Base-by-base conservation (phyloP, 257 asterid species). In the Penstemon eatonii region DNA sequence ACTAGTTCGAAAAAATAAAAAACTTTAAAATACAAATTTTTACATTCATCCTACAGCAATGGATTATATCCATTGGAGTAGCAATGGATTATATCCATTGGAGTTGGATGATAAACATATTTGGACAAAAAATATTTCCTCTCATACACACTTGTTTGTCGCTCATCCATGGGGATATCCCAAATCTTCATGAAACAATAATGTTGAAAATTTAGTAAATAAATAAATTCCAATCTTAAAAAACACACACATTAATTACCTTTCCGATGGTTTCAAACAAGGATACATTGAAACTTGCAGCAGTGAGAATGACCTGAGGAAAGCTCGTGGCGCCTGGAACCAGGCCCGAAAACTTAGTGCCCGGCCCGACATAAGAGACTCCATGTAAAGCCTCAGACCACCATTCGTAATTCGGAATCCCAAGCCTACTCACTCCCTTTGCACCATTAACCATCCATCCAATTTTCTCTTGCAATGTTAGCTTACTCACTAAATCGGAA, bases 331-430 rank as follows among this genome's bases (percentile, higher is more conserved):
- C 95, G 6, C 84, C 87, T 1, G 95, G 95, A n/a, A 87, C 84
- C 4, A 71, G 52, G 70, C 71, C 42, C 19, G 80, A 7, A 9
- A 89, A 89, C 69, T 52, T 67, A 45, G 83, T 69, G 0, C 96
- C 96, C 1, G 87, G 89, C 9, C 96, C 96, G 43, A 65, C 63
- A 18, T 72, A 63, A 0, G 96, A 83, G 3, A 89, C 84, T 5
- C 96, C 96, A 56, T 89, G 96, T 60, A 89, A 65, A 8, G 95
- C 92, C 78, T 89, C 96, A 5, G 96, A 89, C 96, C 96, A 89
- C 96, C 96, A 89, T 56, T 87, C 86, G 70, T 89, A 89, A 40
- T 61, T 65, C 37, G 96, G 95, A 10, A 89, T 83, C 0, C 96
- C 96, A 4, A 89, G 86, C 44, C 92, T 60, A 11, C 77, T 74